Evolutionary conservation across 2,329 filamentous ascomycete species (phyloP).

Genomic region (Sclerotinia trifoliorum): DNA sequence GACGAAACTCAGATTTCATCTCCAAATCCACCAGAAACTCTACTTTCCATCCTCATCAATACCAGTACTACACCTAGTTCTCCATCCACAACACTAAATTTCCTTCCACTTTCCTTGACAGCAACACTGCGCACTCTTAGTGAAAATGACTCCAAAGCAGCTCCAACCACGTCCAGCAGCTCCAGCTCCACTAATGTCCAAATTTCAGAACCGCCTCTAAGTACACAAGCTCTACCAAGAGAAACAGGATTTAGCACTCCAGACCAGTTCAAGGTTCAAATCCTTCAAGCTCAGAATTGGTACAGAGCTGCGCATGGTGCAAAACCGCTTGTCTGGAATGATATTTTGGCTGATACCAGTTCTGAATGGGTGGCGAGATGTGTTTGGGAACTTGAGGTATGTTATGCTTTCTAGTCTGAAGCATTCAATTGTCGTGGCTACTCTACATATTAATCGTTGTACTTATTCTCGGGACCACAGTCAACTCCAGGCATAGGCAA

Average conservation of each 20-base stretch:
- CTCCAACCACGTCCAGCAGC: not conserved
- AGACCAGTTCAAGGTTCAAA: not conserved
- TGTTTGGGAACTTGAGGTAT: conserved; percentile 5
- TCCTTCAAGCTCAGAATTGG: conserved; percentile 2
- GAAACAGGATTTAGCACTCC: conserved; percentile 1
- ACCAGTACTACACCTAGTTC: not conserved
- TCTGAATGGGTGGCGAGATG: not conserved
- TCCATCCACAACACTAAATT: not conserved
- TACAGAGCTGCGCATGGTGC: conserved; percentile 10
- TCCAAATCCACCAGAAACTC: not conserved
- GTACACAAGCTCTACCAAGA: not conserved
- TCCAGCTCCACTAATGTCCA: not conserved
- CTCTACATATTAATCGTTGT: not conserved
- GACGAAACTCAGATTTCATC: not conserved
- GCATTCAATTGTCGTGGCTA: fast-evolving
- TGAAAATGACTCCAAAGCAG: not conserved
- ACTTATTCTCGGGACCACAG: not conserved
- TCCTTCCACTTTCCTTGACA: not conserved
- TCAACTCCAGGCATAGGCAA: not conserved
- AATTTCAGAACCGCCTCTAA: not conserved
- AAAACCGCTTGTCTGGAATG: not conserved
- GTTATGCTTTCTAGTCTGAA: not conserved
- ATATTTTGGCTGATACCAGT: conserved; percentile 1
- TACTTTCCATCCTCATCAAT: not conserved
- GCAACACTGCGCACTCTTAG: not conserved